phyloP scores from a whole-genome alignment of 176 grass and related monocot genomes.

The Oryza glaberrima region DNA sequence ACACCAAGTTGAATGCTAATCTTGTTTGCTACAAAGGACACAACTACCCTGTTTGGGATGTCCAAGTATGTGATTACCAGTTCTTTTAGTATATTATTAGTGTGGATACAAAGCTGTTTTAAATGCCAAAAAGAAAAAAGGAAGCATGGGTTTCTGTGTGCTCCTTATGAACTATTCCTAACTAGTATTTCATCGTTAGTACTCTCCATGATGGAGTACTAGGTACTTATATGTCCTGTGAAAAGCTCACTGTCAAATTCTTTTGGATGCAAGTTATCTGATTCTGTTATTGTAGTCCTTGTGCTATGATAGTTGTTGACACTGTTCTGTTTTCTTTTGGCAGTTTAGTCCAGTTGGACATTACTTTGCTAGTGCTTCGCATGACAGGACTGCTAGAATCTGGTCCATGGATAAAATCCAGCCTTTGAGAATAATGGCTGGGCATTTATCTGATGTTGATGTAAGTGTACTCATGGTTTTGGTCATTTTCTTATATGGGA shows the following conservation, averaged over 20 bases:
- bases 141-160: not conserved
- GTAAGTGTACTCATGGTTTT: constrained; percentile 55
- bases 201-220: constrained; percentile 20
- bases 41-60: constrained; percentile 98
- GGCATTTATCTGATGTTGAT: constrained; percentile 98
- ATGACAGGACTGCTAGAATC: constrained; percentile 97
- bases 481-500: not conserved
- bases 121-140: not conserved
- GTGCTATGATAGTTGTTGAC: constrained; percentile 31
- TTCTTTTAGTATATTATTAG: constrained; percentile 1
- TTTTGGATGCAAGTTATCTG: not conserved
- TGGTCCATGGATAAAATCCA: constrained; percentile 99
- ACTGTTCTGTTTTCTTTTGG: constrained; percentile 28
- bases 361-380: constrained; percentile 98
- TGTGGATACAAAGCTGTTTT: constrained; percentile 11
- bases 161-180: constrained; percentile 18
- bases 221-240: constrained; percentile 9
- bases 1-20: constrained; percentile 87
- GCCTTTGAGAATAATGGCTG: constrained; percentile 92
- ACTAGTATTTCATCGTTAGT: constrained; percentile 14
- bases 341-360: constrained; percentile 96
- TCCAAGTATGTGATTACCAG: constrained; percentile 66
- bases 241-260: constrained; percentile 5
- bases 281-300: not conserved
- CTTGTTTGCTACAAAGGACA: constrained; percentile 98